phyloP scores from a whole-genome alignment of 148 eudicot species.

The Vaccinium vitisidaea region DNA sequence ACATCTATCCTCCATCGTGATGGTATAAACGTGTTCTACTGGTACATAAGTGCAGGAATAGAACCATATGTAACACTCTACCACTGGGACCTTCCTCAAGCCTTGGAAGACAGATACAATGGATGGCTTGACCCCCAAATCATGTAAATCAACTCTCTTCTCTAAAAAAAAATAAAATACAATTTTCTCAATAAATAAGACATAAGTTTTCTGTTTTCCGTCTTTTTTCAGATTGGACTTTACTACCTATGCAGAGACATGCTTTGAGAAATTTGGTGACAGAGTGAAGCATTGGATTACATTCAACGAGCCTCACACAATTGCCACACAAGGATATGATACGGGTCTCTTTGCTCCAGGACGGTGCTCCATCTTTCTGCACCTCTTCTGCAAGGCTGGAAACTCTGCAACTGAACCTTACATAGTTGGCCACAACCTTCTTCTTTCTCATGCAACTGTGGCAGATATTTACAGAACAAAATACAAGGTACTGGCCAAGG shows the following conservation, averaged over 20 bases:
- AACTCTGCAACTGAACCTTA: conserved; percentile 97
- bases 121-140: conserved; percentile 80
- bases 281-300: conserved; percentile 92
- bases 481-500: conserved; percentile 45
- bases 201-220: background rate
- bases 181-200: background rate
- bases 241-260: conserved; percentile 63
- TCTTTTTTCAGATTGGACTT: conserved; percentile 59
- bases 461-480: conserved; percentile 61
- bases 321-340: conserved; percentile 75
- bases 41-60: conserved; percentile 47
- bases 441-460: conserved; percentile 76
- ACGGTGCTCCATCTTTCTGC: conserved; percentile 77
- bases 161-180: background rate
- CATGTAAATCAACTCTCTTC: conserved; percentile 45
- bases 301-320: conserved; percentile 82
- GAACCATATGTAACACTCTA: conserved; percentile 82
- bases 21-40: background rate
- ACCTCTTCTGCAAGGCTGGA: conserved; percentile 62
- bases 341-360: conserved; percentile 81
- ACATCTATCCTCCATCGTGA: background rate
- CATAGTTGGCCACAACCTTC: conserved; percentile 69
- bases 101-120: conserved; percentile 61
- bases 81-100: conserved; percentile 96
- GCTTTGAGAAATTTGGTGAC: conserved; percentile 80